A percentile compares a stretch with the other conserved stretches of the same genome.
Conservation (phyloP, 2,329 filamentous ascomycete genomes). For the Fonsecaea multimorphosa region DNA sequence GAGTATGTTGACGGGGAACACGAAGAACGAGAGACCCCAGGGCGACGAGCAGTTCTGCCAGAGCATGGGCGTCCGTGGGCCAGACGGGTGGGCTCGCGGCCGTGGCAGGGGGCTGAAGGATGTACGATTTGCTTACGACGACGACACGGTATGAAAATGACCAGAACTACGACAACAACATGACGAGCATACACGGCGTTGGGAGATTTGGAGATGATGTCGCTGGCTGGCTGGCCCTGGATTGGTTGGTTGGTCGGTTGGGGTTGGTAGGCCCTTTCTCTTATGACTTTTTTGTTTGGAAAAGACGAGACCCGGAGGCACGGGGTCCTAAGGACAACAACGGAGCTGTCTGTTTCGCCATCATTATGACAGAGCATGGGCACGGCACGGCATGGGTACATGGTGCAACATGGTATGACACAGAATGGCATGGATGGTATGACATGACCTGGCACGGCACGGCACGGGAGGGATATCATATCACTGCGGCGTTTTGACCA, state of each 20-base stretch:
- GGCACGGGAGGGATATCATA: too few species aligned
- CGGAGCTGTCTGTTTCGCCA: background rate
- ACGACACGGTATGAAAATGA: slow-evolving; percentile 70
- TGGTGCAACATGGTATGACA: background rate
- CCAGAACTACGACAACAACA: slow-evolving; percentile 18
- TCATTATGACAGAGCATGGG: background rate
- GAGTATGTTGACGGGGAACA: slow-evolving; percentile 97
- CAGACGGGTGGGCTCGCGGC: slow-evolving; percentile 43
- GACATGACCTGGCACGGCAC: too few species aligned
- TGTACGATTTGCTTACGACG: slow-evolving; percentile 93
- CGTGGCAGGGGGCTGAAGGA: slow-evolving; percentile 83
- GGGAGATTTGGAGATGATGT: background rate
- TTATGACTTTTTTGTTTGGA: background rate
- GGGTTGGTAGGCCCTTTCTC: too few species aligned
- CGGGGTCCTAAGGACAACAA: too few species aligned
- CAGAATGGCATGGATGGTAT: background rate
- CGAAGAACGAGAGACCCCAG: slow-evolving; percentile 84
- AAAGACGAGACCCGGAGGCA: background rate
- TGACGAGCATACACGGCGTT: background rate
- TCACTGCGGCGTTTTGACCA: too few species aligned
- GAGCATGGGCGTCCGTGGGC: slow-evolving; percentile 39
- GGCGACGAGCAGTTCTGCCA: slow-evolving; percentile 88
- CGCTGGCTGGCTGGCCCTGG: background rate
- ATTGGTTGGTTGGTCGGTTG: background rate
- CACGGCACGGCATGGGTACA: background rate